Percentiles rank a stretch among this genome's conserved stretches.
Conservation (phyloP, 805 yeast genomes). For the Sungouiella thailandica region DNA sequence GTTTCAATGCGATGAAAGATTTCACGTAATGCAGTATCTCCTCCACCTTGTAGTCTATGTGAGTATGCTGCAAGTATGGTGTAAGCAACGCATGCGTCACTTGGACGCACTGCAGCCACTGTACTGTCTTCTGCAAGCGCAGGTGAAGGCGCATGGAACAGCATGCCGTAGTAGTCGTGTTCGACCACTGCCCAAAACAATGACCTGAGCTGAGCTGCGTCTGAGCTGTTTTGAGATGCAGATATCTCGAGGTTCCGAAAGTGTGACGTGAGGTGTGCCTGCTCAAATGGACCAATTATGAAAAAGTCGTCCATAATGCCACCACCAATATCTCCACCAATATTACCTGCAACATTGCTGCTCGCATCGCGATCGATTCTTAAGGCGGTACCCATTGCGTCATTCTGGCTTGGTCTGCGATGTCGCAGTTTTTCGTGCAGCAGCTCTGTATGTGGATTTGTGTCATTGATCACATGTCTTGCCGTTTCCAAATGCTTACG, state of each 20-base stretch:
- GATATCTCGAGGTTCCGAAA: conserved; percentile 20
- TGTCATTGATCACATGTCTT: too few species aligned
- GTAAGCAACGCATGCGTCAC: conserved; percentile 12
- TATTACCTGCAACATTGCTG: too few species aligned
- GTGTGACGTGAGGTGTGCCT: conserved; percentile 14
- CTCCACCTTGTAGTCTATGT: not conserved
- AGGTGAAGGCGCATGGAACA: not conserved
- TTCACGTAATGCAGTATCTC: conserved; percentile 1
- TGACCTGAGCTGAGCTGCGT: not conserved
- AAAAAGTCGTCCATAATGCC: conserved; percentile 7
- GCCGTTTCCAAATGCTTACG: conserved; percentile 5
- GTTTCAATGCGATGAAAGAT: conserved; percentile 7
- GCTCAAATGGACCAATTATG: conserved; percentile 22
- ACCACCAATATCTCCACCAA: too few species aligned
- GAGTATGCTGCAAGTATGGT: conserved; percentile 5
- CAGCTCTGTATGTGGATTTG: too few species aligned
- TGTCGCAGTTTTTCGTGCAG: too few species aligned
- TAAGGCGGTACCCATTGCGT: not conserved
- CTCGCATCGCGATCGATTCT: not conserved
- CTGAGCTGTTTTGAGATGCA: conserved; percentile 5
- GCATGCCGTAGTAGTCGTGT: not conserved
- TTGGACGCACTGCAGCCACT: conserved; percentile 3
- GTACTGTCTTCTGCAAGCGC: not conserved
- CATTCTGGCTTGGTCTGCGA: too few species aligned
- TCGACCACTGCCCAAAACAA: not conserved